Conservation (phyloP, 306 rosid species). For the Dryas drummondii region DNA sequence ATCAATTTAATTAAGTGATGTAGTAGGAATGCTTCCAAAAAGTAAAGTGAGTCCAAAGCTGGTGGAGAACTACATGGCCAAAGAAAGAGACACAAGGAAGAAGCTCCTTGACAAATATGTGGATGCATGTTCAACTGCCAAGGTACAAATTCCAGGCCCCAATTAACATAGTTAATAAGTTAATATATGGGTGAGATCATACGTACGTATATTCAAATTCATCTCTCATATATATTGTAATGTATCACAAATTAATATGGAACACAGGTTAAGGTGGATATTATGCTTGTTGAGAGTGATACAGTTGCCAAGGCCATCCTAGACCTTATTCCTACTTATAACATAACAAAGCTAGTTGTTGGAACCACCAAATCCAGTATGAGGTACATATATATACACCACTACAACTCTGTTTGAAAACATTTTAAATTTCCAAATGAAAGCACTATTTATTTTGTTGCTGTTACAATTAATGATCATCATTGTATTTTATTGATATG, state of each 20-base stretch:
- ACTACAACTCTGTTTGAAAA: not conserved
- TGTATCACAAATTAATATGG: too few relatives aligned
- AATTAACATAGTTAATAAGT: too few relatives aligned
- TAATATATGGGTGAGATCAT: too few relatives aligned
- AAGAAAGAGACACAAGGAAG: conserved; percentile 49
- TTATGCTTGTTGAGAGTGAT: conserved; percentile 65
- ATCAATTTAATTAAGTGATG: not conserved
- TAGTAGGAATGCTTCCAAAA: conserved; percentile 69
- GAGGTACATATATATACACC: conserved; percentile 35
- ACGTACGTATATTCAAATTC: too few relatives aligned
- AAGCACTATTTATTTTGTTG: not conserved
- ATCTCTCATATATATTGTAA: too few relatives aligned
- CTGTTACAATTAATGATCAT: not conserved
- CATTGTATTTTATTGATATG: too few relatives aligned
- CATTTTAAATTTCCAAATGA: not conserved
- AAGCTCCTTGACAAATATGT: conserved; percentile 52
- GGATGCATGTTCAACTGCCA: conserved; percentile 50
- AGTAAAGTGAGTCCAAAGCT: conserved; percentile 49
- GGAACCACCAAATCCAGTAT: conserved; percentile 60
- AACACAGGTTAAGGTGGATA: conserved; percentile 69
- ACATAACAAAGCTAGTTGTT: conserved; percentile 55
- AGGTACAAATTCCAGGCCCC: conserved; percentile 29
- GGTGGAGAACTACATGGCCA: conserved; percentile 42
- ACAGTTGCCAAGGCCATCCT: conserved; percentile 56
- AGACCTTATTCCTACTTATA: conserved; percentile 54